These are phyloP conservation scores for Backusella morwellensis DNA, from an alignment of 192 early-diverging fungal genomes.

Conservation along the genomic window DNA sequence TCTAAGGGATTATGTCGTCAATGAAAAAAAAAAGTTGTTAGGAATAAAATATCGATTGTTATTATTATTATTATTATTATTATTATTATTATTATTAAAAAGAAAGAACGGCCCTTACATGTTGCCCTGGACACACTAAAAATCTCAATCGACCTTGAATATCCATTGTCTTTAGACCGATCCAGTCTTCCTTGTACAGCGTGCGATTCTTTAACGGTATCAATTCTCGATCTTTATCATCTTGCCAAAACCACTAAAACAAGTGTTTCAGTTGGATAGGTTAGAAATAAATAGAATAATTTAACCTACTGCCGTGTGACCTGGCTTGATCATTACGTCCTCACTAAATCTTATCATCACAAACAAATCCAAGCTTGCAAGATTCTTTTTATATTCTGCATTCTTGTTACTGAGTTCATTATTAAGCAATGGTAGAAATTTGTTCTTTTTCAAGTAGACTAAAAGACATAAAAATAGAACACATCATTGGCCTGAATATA, in stretches of 20 bases:
- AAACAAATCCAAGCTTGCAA: conserved; percentile 67
- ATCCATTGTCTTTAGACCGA: conserved; percentile 61
- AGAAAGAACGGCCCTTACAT: conserved; percentile 39
- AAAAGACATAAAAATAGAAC: conserved; percentile 41
- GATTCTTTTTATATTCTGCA: conserved; percentile 51
- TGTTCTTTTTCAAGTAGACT: conserved; percentile 70
- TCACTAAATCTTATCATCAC: conserved; percentile 81
- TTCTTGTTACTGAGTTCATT: conserved; percentile 64
- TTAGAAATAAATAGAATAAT: not conserved
- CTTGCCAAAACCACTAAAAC: conserved; percentile 69
- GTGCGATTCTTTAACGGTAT: conserved; percentile 53
- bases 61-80: not conserved
- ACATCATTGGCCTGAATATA: not conserved
- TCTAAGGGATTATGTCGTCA: conserved; percentile 29
- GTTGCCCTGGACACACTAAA: conserved; percentile 46
- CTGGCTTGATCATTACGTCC: conserved; percentile 76
- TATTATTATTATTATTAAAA: not conserved
- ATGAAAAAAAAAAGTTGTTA: not conserved
- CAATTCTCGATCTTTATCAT: conserved; percentile 51
- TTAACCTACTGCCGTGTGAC: conserved; percentile 49
- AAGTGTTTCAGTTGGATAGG: not conserved
- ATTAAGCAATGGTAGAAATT: conserved; percentile 90
- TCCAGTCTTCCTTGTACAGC: conserved; percentile 68
- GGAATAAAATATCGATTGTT: not conserved
- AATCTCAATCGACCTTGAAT: conserved; percentile 44